Conservation (phyloP, 495 filamentous ascomycete species). For the Pyronema domesticum region DNA sequence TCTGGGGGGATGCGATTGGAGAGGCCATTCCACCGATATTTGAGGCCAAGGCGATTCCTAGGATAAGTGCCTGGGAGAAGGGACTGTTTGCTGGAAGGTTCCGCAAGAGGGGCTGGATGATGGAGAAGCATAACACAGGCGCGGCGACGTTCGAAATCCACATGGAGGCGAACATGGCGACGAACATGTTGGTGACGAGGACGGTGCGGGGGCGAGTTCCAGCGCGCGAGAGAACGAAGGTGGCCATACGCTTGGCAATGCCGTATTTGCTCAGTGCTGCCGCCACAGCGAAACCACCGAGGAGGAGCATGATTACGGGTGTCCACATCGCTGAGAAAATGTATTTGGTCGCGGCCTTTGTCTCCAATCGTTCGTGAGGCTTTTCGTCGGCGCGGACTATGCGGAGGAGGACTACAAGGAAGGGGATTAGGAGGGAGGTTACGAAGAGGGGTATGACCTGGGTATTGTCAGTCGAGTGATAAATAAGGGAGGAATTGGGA, state of each 20-base stretch:
- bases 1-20: constrained; percentile 92
- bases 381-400: constrained; percentile 64
- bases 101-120: constrained; percentile 86
- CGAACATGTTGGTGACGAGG: constrained; percentile 91
- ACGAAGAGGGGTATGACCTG: constrained; percentile 94
- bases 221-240: constrained; percentile 91
- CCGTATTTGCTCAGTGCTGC: constrained; percentile 92
- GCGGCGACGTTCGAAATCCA: constrained; percentile 98
- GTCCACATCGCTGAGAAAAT: constrained; percentile 97
- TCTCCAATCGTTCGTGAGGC: constrained; percentile 48
- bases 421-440: constrained; percentile 82
- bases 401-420: constrained; percentile 70
- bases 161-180: constrained; percentile 94
- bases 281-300: constrained; percentile 91
- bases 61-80: constrained; percentile 87
- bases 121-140: constrained; percentile 94
- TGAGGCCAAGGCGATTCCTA: constrained; percentile 87
- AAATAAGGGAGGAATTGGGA: neutral
- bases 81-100: constrained; percentile 76
- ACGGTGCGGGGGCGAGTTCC: constrained; percentile 77
- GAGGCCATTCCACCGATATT: constrained; percentile 94
- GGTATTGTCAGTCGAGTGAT: neutral
- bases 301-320: constrained; percentile 92
- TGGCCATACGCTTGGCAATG: constrained; percentile 92
- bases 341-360: constrained; percentile 57